A percentile compares a stretch with the other conserved stretches of the same genome.
These are phyloP conservation scores for Colletotrichum godetiae DNA, from an alignment of 2,329 filamentous ascomycete genomes.

Conservation along the genomic window DNA sequence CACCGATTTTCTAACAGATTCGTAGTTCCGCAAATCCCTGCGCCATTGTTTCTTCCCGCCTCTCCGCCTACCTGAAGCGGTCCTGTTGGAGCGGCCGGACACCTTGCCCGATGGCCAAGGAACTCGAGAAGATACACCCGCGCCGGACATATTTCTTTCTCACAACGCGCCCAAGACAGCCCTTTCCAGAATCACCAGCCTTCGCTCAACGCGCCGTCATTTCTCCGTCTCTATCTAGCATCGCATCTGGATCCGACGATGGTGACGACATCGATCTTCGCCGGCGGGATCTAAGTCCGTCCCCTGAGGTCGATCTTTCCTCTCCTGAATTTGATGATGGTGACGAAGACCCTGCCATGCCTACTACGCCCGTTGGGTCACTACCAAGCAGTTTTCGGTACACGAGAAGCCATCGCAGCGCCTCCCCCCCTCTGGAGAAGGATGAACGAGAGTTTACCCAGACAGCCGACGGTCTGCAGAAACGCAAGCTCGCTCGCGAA, in stretches of 20 bases:
- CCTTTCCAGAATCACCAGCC: slow-evolving; percentile 69
- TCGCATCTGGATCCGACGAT: slow-evolving; percentile 63
- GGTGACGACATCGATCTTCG: slow-evolving; percentile 78
- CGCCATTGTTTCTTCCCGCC: slow-evolving; percentile 92
- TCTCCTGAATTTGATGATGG: slow-evolving; percentile 85
- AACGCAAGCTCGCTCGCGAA: slow-evolving; percentile 67
- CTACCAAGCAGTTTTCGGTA: slow-evolving; percentile 64
- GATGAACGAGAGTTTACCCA: slow-evolving; percentile 98
- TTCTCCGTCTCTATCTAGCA: slow-evolving; percentile 84
- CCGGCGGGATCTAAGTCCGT: slow-evolving; percentile 82
- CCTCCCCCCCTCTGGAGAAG: slow-evolving; percentile 89
- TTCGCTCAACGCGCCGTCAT: slow-evolving; percentile 67
- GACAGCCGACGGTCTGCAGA: slow-evolving; percentile 87
- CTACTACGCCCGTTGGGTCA: slow-evolving; percentile 71
- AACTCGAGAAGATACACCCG: slow-evolving; percentile 91
- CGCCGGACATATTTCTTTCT: slow-evolving; percentile 97
- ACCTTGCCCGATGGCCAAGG: slow-evolving; percentile 91
- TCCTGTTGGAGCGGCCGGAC: slow-evolving; percentile 80
- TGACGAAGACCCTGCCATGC: slow-evolving; percentile 69
- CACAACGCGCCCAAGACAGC: slow-evolving; percentile 85
- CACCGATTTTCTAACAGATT: slow-evolving; percentile 35
- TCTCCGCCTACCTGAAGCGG: slow-evolving; percentile 91
- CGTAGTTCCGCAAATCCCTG: slow-evolving; percentile 92
- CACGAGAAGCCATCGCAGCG: slow-evolving; percentile 66
- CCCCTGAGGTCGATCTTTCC: slow-evolving; percentile 92